Base-by-base conservation (phyloP, 2,329 filamentous ascomycete species). In the Penicillium frequentans region DNA sequence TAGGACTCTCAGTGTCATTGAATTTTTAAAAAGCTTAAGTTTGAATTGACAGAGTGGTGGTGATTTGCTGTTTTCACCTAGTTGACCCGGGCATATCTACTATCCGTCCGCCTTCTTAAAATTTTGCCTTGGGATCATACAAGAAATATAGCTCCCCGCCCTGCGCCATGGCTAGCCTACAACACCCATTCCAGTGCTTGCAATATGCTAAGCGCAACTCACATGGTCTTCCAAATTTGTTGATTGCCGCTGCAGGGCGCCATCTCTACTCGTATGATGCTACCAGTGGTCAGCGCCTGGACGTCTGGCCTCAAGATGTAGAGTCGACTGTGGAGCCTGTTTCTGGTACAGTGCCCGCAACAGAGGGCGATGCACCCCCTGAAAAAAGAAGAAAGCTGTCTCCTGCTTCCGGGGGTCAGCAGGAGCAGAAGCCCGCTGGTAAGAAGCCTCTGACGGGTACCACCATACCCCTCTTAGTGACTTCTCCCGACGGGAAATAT, bases 191-290 rank as follows among this genome's bases (percentile, higher is more conserved):
- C 66, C 88, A 89, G 65, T 83, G 85, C 64, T 74, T 91, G 47
- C 77, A 77, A 53, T 71, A 70, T 55, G 68, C 77, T 55, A 67
- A 66, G 54, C 66, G 66, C 44, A 62, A 61, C 37, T 44, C 58
- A 16, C 47, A 55, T 24, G 63, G 58, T n/a, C 61, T 68, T 39
- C 59, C 59, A 37, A 62, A 81, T 63, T 74, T 89, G 21, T 73
- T 97, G 19, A 82, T 96, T 64, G 90, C 89, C 37, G 90, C 90
- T 26, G 86, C 87, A 59, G 91, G 90, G 14, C 84, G 87, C 48
- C 84, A 82, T 65, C 84, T 97, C 53, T 84, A 90, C 68, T 84
- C 86, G 2, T 88, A 91, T 71, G 81, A 80, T 67, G 75, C 87
- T 7, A 68, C 77, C n/a, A 79, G 84, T 59, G 84, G 86, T 31